phyloP scores from a whole-genome alignment of 139 green algal genomes.

The Prasinococcaceae sp. region DNA sequence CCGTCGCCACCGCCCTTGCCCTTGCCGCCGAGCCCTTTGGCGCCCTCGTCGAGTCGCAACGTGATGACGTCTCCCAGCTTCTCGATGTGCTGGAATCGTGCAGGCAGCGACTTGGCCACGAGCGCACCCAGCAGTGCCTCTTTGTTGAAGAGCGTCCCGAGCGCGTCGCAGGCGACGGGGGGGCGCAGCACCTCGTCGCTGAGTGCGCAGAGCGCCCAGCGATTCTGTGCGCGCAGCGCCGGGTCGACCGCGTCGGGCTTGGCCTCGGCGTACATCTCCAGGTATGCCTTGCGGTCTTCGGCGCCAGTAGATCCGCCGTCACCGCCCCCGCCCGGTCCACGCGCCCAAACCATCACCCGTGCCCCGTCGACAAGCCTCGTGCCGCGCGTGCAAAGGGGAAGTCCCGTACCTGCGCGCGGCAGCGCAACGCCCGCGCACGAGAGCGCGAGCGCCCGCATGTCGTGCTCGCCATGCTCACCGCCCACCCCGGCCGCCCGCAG shows the following conservation, averaged over 20 bases:
- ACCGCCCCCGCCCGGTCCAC: conserved; percentile 45
- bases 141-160: conserved; percentile 57
- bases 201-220: conserved; percentile 37
- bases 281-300: conserved; percentile 62
- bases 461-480: no score
- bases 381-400: no score
- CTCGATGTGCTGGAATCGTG: neutral
- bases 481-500: no score
- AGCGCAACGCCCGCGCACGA: no score
- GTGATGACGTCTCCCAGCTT: neutral
- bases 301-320: conserved; percentile 79
- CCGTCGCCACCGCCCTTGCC: neutral
- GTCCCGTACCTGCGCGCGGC: no score
- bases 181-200: conserved; percentile 44
- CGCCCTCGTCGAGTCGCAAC: neutral
- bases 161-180: conserved; percentile 58
- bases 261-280: conserved; percentile 75
- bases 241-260: conserved; percentile 55
- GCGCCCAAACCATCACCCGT: no score
- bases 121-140: conserved; percentile 34
- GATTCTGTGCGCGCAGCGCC: neutral
- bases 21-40: neutral
- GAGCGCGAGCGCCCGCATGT: no score
- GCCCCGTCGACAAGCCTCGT: no score
- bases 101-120: neutral